Base-by-base conservation (phyloP, 2,329 filamentous ascomycete species). In the Botrytis sinoallii region DNA sequence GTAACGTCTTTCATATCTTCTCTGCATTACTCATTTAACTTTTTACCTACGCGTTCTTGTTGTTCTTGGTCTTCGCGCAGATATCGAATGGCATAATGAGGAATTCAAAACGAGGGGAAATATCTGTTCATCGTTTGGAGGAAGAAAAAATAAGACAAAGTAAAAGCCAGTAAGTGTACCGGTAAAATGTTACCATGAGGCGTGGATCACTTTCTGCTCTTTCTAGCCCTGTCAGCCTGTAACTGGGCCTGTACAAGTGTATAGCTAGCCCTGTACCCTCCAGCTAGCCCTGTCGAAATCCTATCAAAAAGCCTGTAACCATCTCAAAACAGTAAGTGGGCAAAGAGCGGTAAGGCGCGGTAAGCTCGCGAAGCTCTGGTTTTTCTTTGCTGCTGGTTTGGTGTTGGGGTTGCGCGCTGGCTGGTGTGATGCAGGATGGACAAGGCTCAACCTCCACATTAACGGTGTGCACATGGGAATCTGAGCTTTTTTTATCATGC, bases 341-440 rank as follows among this genome's bases (percentile, higher is more conserved):
- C 59, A 61, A 61, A 61, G 59, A 61, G 59, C 59, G 59, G 59
- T 61, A 61, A 61, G 32, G 59, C 59, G 59, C 59, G 59, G 59
- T 61, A 61, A 61, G 59, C 59, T 61, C 59, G 59, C 52, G 14
- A 57, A 57, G 52, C 59, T 61, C 59, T 40, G 59, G 16, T 25
- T 40, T 40, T n/a, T 61, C 35, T 61, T 16, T 61, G 59, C 59
- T 40, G 59, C 5, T 35, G 22, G 59, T 38, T 61, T 38, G 35
- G 59, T n/a, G 59, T 61, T 61, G 25, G 35, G 59, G 59, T 40
- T 61, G 59, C 59, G 59, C 59, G 59, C 59, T 61, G 59, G 59
- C 59, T 61, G 59, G 59, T 61, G 59, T 38, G 59, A 38, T 61
- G 22, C 59, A 40, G 35, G 22, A 40, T n/a, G 38, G 35, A 61